Evolutionary conservation across 1,284 basidiomycete species (phyloP), one percentile per base, ranked within the genome.

Genomic region (Gymnopus androsaceus): DNA sequence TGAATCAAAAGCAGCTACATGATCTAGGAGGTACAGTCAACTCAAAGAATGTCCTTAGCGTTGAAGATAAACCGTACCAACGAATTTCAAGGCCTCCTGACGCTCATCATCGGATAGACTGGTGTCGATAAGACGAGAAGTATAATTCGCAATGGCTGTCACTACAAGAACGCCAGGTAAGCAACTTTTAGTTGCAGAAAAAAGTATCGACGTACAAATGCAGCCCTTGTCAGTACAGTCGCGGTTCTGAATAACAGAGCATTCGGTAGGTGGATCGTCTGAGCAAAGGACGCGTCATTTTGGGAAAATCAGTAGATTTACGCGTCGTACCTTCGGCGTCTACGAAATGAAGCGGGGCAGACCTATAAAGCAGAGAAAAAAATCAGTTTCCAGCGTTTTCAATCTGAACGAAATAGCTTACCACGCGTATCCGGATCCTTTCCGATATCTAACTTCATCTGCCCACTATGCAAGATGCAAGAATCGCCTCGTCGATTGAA

Each of bases 81-180:
- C 63, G 62, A 82, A 83, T 61, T 78, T 77, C 38, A 83, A 66
- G 9, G 80, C 81, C 59, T 83, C 77, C 60, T 79, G 75, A 8
- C 70, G 65, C 59, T 82, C 78, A 2, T 67, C 63, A 9, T 68
- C 69, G 40, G 69, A 72, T 11, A 82, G 68, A 4, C 67, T 69
- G 3, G 74, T 73, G 49, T 78, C 67, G 9, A 74, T 68, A 3
- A 82, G 73, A n/a, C 79, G 75, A 14, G 67, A 70, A 1, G 81
- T 83, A 60, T 82, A 82, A 65, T 82, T 83, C 3, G 80, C 77
- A 57, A 82, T 82, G 15, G 81, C 80, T 42, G 71, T 74, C 55
- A 81, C 79, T 80, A 50, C 12, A 6, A 25, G 7, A 36, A 9
- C 33, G 17, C 6, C 42, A 19, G 42, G 15, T 25, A 48, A 27